Conservation (phyloP, 768 basidiomycete genomes). For the Collybiopsis luxurians region DNA sequence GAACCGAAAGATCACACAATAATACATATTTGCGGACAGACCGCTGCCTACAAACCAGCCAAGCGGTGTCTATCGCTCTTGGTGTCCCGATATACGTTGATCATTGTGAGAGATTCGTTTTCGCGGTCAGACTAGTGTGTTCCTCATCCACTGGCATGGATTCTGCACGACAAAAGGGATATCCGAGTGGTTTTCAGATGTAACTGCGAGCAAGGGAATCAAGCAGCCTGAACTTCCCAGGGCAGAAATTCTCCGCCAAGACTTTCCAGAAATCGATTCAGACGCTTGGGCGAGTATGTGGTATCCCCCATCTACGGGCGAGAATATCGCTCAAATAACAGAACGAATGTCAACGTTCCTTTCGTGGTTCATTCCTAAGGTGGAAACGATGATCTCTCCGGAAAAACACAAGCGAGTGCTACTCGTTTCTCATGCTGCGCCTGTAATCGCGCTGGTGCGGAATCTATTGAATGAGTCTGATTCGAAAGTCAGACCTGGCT, state of each 20-base stretch:
- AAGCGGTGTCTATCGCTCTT: conserved; percentile 59
- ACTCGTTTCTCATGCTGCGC: conserved; percentile 74
- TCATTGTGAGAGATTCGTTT: conserved; percentile 74
- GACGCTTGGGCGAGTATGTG: conserved; percentile 57
- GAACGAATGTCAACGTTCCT: conserved; percentile 56
- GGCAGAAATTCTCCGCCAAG: conserved; percentile 47
- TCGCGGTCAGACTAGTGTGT: too few relatives aligned
- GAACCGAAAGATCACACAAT: too few relatives aligned
- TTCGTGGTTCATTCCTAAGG: conserved; percentile 43
- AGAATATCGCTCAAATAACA: conserved; percentile 61
- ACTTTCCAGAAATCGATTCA: conserved; percentile 64
- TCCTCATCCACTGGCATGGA: not conserved
- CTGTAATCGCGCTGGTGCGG: conserved; percentile 62
- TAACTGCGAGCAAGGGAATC: conserved; percentile 59
- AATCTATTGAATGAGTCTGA: conserved; percentile 52
- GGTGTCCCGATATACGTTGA: conserved; percentile 73
- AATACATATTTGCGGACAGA: conserved; percentile 38
- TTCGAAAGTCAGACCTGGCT: conserved; percentile 60
- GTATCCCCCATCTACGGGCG: conserved; percentile 72
- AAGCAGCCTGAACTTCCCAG: conserved; percentile 66
- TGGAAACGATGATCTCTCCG: conserved; percentile 41
- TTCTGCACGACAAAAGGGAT: conserved; percentile 40
- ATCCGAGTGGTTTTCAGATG: conserved; percentile 79
- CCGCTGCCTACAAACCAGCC: conserved; percentile 82
- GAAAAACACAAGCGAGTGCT: conserved; percentile 50